Evolutionary conservation across 306 rosid species (phyloP), one percentile per base, ranked within the genome.

Genomic region (Chamaecrista fasciculata): DNA sequence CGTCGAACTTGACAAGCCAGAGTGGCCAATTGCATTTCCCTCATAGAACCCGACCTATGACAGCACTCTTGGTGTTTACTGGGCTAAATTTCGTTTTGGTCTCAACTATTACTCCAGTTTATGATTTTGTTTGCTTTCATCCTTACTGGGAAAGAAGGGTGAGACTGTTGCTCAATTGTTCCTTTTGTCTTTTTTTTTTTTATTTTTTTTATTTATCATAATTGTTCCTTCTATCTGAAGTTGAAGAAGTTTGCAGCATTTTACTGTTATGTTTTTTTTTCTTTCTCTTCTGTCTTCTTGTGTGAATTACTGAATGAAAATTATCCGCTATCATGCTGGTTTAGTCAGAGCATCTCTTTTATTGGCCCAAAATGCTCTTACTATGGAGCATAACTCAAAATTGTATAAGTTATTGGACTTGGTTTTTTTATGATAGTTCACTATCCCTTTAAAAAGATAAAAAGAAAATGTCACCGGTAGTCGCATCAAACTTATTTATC

Each of bases 121-220:
- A 88, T 67, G 96, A 91, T 70, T 91, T 88, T 58, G 89, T 84
- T 42, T 91, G 97, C 83, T 88, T 91, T 79, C 95, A 57, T 69
- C 92, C 97, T 3, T 88, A 82, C 42, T 86, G 92, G 97, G 95
- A 91, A 79, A 82, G 95, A 88, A 74, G 85, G 95, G 94, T 90
- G 78, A 31, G 73, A 20, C 24, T 65, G 37, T 34, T 60, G 18
- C 59, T 69, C 62, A 36, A 15, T 11, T 67, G 2, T 49, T 47
- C 40, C n/a, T 59, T 16, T 59, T n/a, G n/a, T n/a, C n/a, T n/a
- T n/a, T n/a, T n/a, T n/a, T n/a, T n/a, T n/a, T n/a, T n/a, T n/a
- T n/a, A n/a, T n/a, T n/a, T n/a, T n/a, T n/a, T n/a, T n/a, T n/a
- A n/a, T n/a, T n/a, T n/a, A n/a, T n/a, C n/a, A n/a, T n/a, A n/a